Conservation (phyloP, 768 basidiomycete species). For the Trametes cubensis region DNA sequence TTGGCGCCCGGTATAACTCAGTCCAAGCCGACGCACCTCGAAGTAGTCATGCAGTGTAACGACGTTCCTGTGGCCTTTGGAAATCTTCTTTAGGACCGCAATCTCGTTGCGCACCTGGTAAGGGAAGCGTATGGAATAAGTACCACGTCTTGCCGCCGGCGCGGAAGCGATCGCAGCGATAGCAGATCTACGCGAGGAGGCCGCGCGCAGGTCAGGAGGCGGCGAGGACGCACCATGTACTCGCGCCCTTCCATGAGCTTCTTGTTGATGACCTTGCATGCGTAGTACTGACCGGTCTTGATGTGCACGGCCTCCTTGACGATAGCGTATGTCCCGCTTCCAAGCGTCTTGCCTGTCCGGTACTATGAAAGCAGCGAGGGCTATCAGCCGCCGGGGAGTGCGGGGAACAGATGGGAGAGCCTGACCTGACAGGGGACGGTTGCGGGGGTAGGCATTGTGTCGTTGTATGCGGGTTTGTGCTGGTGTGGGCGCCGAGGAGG, state of each 20-base stretch:
- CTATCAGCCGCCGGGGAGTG: slow-evolving; percentile 15
- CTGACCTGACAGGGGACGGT: slow-evolving; percentile 53
- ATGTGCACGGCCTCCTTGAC: slow-evolving; percentile 96
- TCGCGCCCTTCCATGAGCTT: slow-evolving; percentile 98
- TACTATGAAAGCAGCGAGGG: slow-evolving; percentile 51
- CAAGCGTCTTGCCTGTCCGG: slow-evolving; percentile 84
- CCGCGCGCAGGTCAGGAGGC: slow-evolving; percentile 1
- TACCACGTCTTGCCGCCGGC: not conserved
- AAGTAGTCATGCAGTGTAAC: slow-evolving; percentile 97
- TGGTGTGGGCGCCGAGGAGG: not conserved
- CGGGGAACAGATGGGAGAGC: not conserved
- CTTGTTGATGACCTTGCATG: slow-evolving; percentile 99
- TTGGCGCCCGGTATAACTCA: not conserved
- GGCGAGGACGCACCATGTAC: slow-evolving; percentile 75
- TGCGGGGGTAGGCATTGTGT: slow-evolving; percentile 31
- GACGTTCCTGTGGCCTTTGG: slow-evolving; percentile 86
- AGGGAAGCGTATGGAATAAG: not conserved
- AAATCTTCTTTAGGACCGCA: slow-evolving; percentile 89
- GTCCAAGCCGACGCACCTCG: slow-evolving; percentile 55
- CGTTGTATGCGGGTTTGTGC: not conserved
- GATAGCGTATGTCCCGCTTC: slow-evolving; percentile 93
- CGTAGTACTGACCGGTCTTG: slow-evolving; percentile 91
- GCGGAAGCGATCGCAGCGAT: slow-evolving; percentile 10
- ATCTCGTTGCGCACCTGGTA: slow-evolving; percentile 94
- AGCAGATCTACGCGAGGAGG: slow-evolving; percentile 12